phyloP scores from a whole-genome alignment of 2,329 filamentous ascomycete species.

The Hypoxylon sp. region DNA sequence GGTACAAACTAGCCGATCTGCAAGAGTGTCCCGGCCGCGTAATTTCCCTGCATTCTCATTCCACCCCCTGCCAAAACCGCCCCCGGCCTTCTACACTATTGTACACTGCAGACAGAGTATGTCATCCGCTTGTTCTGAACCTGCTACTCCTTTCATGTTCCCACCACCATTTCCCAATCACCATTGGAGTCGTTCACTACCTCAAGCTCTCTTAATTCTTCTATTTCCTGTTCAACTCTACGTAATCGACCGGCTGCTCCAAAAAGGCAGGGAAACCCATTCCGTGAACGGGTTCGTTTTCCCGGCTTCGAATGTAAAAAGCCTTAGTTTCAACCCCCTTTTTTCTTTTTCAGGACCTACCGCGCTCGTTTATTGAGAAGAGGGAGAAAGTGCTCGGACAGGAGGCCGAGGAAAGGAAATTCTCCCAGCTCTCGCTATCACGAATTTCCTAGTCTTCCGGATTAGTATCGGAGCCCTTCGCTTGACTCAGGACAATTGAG shows the following conservation, averaged over 20 bases:
- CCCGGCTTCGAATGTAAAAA: constrained; percentile 31
- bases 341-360: constrained; percentile 36
- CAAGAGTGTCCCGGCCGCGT: constrained; percentile 7
- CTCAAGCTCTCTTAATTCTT: constrained; percentile 24
- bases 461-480: constrained; percentile 27
- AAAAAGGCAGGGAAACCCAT: constrained; percentile 39
- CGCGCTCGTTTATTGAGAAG: constrained; percentile 39
- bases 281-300: constrained; percentile 45
- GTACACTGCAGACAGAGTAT: constrained; percentile 2
- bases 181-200: constrained; percentile 17
- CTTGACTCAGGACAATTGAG: constrained; percentile 28
- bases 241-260: constrained; percentile 34
- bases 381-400: constrained; percentile 27
- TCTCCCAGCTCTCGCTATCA: constrained; percentile 36
- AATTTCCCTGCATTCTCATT: constrained; percentile 1
- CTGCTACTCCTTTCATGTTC: constrained; percentile 37
- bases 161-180: constrained; percentile 7
- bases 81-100: constrained; percentile 2
- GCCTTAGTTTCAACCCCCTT: constrained; percentile 33
- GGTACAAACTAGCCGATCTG: neutral
- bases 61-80: constrained; percentile 4
- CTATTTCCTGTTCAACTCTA: constrained; percentile 18
- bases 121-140: constrained; percentile 2
- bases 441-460: constrained; percentile 30
- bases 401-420: constrained; percentile 37